A percentile compares a stretch with the other conserved stretches of the same genome.
These are phyloP conservation scores for Hemisphaericaspora xylofermentans DNA, from an alignment of 1,139 yeast species.

Conservation along the genomic window DNA sequence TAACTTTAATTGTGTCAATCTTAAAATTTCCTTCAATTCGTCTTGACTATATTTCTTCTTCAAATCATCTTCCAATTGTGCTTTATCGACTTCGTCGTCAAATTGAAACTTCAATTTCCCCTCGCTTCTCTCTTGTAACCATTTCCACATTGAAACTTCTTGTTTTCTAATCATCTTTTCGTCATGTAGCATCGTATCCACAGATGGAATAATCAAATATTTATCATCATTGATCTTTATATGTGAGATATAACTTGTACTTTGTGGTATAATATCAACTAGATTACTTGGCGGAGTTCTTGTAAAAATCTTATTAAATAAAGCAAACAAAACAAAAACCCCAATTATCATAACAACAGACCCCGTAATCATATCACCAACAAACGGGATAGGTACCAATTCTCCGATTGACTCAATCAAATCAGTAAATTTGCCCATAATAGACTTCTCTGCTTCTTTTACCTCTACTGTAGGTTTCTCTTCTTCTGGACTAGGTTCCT, in stretches of 20 bases:
- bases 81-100: constrained; percentile 12
- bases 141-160: constrained; percentile 75
- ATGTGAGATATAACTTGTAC: constrained; percentile 11
- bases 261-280: constrained; percentile 12
- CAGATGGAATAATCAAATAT: constrained; percentile 46
- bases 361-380: constrained; percentile 28
- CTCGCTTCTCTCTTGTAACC: constrained; percentile 64
- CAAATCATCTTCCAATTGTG: constrained; percentile 11
- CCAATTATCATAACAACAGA: constrained; percentile 17
- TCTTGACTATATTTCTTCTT: constrained; percentile 34
- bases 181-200: constrained; percentile 40
- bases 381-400: constrained; percentile 29
- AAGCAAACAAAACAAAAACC: constrained; percentile 13
- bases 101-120: constrained; percentile 18
- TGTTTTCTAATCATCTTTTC: constrained; percentile 39
- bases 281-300: neutral
- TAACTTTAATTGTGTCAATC: constrained; percentile 53
- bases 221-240: constrained; percentile 41
- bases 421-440: constrained; percentile 22
- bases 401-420: constrained; percentile 32
- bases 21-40: constrained; percentile 54
- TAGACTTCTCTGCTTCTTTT: constrained; percentile 10
- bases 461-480: constrained; percentile 15
- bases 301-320: constrained; percentile 9
- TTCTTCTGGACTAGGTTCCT: constrained; percentile 11